Base-by-base conservation (phyloP, 352 stramenopile genomes). In the Thraustochytrium sp. region DNA sequence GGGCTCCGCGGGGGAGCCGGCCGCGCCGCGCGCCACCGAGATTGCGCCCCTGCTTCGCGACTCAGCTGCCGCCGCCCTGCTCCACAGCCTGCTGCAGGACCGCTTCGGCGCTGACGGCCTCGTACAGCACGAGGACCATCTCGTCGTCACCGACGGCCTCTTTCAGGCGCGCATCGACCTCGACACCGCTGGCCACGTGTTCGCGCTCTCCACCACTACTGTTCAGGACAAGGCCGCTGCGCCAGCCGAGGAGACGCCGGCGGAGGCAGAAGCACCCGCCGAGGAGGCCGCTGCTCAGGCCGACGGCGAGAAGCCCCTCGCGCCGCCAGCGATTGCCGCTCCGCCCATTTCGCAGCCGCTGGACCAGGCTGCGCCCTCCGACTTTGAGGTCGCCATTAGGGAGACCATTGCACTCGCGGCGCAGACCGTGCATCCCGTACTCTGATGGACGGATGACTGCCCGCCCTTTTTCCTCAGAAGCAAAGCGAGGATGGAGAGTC, bases 381-480 rank as follows among this genome's bases (percentile, higher is more conserved):
- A 42, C 36, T 72, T 72, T 46, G 59, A 72, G 36, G 8, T 72
- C 26, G 59, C 59, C 8, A 38, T 72, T 49, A 11, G 3, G 21
- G 59, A 72, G 26, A 72, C 59, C 59, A 72, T 72, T 72, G 59
- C 59, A 5, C 59, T 72, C 40, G 59, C 59, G 23, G 40, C 59
- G 36, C 59, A 72, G 40, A 72, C 59, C 13, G 59, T 72, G 9
- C 59, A 72, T 26, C 59, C 59, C 36, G 59, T 72, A 16, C 13
- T 72, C 1, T 72, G 26, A 72, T 65, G 34, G 13, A 65, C 13
- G 18, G 13, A 40, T 31, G 1, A 31, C 0, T 8, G 26, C 13
- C 26, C 13, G 26, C 34, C 18, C 13, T 44, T 11, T 18, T 49
- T 26, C 16, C 59, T 16, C 16, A 18, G 0, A 11, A 49, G n/a